Evolutionary conservation across 2,329 filamentous ascomycete genomes (phyloP), one percentile per base, ranked within the genome.

Genomic region (Elsinoe ampelina): DNA sequence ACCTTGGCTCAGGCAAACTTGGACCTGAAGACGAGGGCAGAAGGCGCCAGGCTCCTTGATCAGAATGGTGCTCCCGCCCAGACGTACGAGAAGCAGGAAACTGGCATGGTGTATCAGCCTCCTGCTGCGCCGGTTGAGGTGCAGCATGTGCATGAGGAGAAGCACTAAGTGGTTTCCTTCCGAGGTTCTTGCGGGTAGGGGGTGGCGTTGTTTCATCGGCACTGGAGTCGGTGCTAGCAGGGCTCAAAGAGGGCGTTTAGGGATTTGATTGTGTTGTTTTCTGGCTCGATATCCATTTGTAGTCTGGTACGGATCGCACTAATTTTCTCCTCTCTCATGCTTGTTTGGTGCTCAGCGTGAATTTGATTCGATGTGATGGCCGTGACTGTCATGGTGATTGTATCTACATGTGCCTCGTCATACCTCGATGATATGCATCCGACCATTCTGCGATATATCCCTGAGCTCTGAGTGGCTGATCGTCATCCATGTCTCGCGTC

Each of bases 81-180:
- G 34, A 6, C 36, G 12, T 42, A 55, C 36, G 6, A 43, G 36
- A n/a, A 43, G 38, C 52, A 55, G 39, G 38, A 55, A 34, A 52
- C 48, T n/a, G 48, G 48, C 8, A 52, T 52, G 48, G 48, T 52
- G 48, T 52, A 52, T 26, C 48, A 52, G 15, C 48, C 48, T 13
- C 41, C 41, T 26, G 26, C 41, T 39, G 26, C 48, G 34, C 15
- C 26, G 6, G 22, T 50, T 15, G n/a, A 38, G 30, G 26, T 17
- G 11, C 15, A 22, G 15, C 32, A 39, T 39, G 32, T 10, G 32
- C 15, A 36, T 15, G 32, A 38, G 15, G 12, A 45, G 17, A 39
- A 38, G 48, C 19, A 52, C 32, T 52, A 26, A 13, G n/a, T 47
- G 2, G 4, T 13, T 3, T 32, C 19, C 20, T 4, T 42, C 2